Percentiles rank a stretch among this genome's conserved stretches.
Conservation (phyloP, 2,329 filamentous ascomycete species). For the Whalleya microplaca region DNA sequence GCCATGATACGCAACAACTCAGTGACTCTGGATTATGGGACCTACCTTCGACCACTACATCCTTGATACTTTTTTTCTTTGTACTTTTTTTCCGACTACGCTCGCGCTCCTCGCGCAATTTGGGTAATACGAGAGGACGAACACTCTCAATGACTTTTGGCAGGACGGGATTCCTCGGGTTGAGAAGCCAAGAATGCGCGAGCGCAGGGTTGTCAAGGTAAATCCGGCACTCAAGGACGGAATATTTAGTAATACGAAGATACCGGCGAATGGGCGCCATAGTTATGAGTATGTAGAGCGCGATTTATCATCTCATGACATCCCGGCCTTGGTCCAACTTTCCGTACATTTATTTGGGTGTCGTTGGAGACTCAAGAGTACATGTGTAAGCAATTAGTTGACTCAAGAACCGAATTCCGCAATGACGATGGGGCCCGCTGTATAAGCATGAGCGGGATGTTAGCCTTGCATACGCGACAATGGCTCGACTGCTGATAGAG, state of each 20-base stretch:
- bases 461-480: background rate
- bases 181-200: slow-evolving; percentile 81
- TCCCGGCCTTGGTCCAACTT: background rate
- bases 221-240: slow-evolving; percentile 94
- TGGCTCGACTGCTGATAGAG: background rate
- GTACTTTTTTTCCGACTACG: slow-evolving; percentile 62
- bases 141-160: slow-evolving; percentile 83
- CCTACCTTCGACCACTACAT: slow-evolving; percentile 80
- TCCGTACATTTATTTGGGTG: background rate
- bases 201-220: slow-evolving; percentile 92
- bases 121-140: slow-evolving; percentile 84
- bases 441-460: background rate
- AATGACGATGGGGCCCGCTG: background rate
- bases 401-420: background rate
- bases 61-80: slow-evolving; percentile 83
- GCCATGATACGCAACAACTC: slow-evolving; percentile 4
- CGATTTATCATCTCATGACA: slow-evolving; percentile 20
- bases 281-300: slow-evolving; percentile 22
- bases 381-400: no score
- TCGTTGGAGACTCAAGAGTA: background rate
- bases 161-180: slow-evolving; percentile 74
- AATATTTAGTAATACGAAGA: slow-evolving; percentile 88
- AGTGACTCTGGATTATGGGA: slow-evolving; percentile 21
- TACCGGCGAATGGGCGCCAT: slow-evolving; percentile 93
- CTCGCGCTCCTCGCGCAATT: slow-evolving; percentile 77